Evolutionary conservation across 768 basidiomycete genomes (phyloP).

Genomic region (Stropharia rugosoannulata): DNA sequence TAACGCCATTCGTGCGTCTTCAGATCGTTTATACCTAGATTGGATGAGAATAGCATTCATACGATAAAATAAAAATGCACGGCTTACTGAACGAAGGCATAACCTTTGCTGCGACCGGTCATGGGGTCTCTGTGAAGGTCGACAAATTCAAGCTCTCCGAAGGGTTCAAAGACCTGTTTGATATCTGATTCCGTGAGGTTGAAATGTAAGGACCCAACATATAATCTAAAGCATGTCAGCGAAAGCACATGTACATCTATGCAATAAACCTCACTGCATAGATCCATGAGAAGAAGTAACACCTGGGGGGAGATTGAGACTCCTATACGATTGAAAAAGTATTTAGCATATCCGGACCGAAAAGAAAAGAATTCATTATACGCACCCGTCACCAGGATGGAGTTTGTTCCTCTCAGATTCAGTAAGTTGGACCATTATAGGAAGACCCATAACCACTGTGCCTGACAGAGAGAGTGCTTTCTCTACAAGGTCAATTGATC

Average conservation of each 20-base stretch:
- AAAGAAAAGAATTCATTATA: neutral
- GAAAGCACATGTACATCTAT: neutral
- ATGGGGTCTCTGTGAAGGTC: slow-evolving; percentile 94
- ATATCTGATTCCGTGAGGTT: slow-evolving; percentile 97
- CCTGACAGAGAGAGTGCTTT: slow-evolving; percentile 89
- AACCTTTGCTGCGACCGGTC: slow-evolving; percentile 96
- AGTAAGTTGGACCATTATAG: slow-evolving; percentile 94
- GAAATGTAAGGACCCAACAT: slow-evolving; percentile 96
- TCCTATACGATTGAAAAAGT: slow-evolving; percentile 38
- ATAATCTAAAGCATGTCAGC: slow-evolving; percentile 58
- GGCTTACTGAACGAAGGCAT: slow-evolving; percentile 92
- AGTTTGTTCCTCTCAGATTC: slow-evolving; percentile 93
- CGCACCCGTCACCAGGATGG: slow-evolving; percentile 84
- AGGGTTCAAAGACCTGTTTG: slow-evolving; percentile 98
- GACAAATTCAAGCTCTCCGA: slow-evolving; percentile 97
- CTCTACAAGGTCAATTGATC: slow-evolving; percentile 85
- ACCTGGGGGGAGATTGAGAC: slow-evolving; percentile 82
- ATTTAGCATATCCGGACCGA: slow-evolving; percentile 6
- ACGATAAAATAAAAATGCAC: slow-evolving; percentile 6
- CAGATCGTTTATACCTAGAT: slow-evolving; percentile 79
- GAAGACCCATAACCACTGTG: slow-evolving; percentile 97
- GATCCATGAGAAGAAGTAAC: slow-evolving; percentile 78
- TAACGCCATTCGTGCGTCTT: slow-evolving; percentile 94
- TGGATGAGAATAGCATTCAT: neutral
- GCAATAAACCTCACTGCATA: slow-evolving; percentile 65